These are phyloP conservation scores for Naganishia randhawae DNA, from an alignment of 768 basidiomycete species.

Conservation along the genomic window DNA sequence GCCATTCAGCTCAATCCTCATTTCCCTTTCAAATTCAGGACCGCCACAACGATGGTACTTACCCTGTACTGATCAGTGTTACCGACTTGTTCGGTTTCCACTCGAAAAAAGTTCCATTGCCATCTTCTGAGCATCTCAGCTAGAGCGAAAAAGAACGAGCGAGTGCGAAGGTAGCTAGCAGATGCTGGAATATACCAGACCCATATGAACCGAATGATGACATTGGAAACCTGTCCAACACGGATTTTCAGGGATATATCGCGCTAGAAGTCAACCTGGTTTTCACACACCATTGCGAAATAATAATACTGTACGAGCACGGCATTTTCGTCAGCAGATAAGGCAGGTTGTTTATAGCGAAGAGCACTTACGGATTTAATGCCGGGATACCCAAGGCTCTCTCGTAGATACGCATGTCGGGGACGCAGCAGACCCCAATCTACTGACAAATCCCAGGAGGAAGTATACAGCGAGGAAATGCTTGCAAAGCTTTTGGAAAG, in stretches of 20 bases:
- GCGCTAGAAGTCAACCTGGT: not conserved
- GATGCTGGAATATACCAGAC: constrained; percentile 66
- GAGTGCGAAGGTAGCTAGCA: constrained; percentile 55
- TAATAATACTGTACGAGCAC: constrained; percentile 37
- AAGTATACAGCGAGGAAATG: constrained; percentile 66
- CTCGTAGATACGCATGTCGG: constrained; percentile 62
- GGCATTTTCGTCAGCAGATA: not conserved
- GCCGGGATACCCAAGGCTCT: constrained; percentile 29
- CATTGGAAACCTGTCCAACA: constrained; percentile 56
- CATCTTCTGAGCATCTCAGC: constrained; percentile 75
- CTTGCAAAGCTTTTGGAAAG: constrained; percentile 49
- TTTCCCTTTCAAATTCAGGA: not conserved
- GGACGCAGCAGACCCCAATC: constrained; percentile 82
- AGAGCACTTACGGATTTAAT: constrained; percentile 19
- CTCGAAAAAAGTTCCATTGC: constrained; percentile 67
- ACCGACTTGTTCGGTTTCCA: constrained; percentile 88
- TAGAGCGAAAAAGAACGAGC: constrained; percentile 65
- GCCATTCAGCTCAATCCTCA: not conserved
- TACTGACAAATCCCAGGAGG: constrained; percentile 79
- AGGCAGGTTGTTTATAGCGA: no score
- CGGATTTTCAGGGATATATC: not conserved
- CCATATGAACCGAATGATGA: constrained; percentile 77
- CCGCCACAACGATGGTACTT: not conserved
- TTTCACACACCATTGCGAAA: constrained; percentile 48
- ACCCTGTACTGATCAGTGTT: constrained; percentile 85